These are phyloP conservation scores for Ceratocystiopsis sp. DNA, from an alignment of 2,329 filamentous ascomycete species.

Conservation along the genomic window DNA sequence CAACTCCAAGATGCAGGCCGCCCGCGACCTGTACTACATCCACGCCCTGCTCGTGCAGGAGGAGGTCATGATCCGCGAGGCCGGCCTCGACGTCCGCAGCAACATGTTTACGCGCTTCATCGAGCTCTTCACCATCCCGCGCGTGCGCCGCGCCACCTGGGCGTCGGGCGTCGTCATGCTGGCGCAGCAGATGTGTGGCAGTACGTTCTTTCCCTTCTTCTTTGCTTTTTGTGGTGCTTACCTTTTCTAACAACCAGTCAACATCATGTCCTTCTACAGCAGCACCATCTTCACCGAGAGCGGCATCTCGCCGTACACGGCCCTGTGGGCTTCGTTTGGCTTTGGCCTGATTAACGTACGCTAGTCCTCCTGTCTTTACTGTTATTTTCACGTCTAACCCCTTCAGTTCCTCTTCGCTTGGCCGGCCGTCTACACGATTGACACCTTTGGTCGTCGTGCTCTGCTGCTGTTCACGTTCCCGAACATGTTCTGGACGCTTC, in stretches of 20 bases:
- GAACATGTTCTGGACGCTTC: slow-evolving; percentile 47
- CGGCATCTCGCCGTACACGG: slow-evolving; percentile 35
- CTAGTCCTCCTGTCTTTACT: neutral
- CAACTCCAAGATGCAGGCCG: slow-evolving; percentile 37
- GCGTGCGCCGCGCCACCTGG: slow-evolving; percentile 53
- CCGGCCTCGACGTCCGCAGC: slow-evolving; percentile 18
- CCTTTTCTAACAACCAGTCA: slow-evolving; percentile 27
- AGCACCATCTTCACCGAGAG: slow-evolving; percentile 43
- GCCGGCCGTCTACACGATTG: slow-evolving; percentile 48
- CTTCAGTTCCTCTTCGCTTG: slow-evolving; percentile 34
- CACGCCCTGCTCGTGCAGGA: slow-evolving; percentile 48
- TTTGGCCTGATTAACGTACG: slow-evolving; percentile 41
- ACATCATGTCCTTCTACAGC: slow-evolving; percentile 63
- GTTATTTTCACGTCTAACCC: too few species aligned
- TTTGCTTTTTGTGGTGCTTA: neutral
- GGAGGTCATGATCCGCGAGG: slow-evolving; percentile 22
- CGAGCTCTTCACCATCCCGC: slow-evolving; percentile 52
- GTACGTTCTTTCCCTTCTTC: neutral
- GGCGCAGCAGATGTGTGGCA: slow-evolving; percentile 51
- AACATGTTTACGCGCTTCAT: slow-evolving; percentile 45
- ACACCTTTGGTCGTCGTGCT: slow-evolving; percentile 46
- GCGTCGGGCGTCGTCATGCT: slow-evolving; percentile 72
- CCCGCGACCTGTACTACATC: slow-evolving; percentile 46
- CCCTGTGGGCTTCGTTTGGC: slow-evolving; percentile 45
- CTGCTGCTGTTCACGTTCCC: slow-evolving; percentile 50